phyloP scores from a whole-genome alignment of 23 red algal genomes.

The Gracilaria domingensis region DNA sequence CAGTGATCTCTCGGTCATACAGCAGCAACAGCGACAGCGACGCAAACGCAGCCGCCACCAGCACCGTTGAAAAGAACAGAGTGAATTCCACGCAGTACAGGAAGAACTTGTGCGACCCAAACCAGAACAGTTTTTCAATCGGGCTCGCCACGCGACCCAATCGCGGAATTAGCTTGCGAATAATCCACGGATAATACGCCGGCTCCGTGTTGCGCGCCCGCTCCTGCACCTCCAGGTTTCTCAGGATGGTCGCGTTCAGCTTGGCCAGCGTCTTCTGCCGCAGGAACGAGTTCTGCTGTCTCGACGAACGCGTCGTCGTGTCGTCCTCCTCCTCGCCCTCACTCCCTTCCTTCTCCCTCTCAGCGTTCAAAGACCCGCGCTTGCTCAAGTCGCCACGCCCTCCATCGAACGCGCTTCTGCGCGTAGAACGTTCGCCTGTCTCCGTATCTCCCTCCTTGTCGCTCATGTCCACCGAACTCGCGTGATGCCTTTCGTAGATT shows the following conservation, averaged over 20 bases:
- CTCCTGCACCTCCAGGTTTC: constrained; percentile 41
- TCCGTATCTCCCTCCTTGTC: background rate
- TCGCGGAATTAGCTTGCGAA: constrained; percentile 63
- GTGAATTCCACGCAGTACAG: constrained; percentile 79
- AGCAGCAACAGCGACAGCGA: constrained; percentile 31
- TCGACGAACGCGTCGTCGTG: background rate
- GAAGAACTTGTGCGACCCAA: constrained; percentile 71
- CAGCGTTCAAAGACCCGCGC: too few species aligned
- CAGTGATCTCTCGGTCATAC: constrained; percentile 38
- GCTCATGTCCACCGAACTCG: background rate
- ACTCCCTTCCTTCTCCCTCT: background rate
- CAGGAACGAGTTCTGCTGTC: constrained; percentile 26
- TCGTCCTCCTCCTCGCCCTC: background rate
- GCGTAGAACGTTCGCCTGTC: background rate
- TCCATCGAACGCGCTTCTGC: background rate
- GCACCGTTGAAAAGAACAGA: constrained; percentile 73
- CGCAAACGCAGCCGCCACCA: constrained; percentile 63
- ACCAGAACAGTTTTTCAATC: constrained; percentile 81
- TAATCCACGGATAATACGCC: constrained; percentile 42
- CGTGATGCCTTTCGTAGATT: constrained; percentile 30
- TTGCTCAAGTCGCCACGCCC: background rate
- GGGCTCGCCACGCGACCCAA: constrained; percentile 64
- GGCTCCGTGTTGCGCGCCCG: constrained; percentile 50
- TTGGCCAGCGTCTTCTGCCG: constrained; percentile 27
- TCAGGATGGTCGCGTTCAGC: constrained; percentile 68